Evolutionary conservation across 1,139 yeast species (phyloP), one percentile per base, ranked within the genome.

Genomic region (Taphrina betulina): DNA sequence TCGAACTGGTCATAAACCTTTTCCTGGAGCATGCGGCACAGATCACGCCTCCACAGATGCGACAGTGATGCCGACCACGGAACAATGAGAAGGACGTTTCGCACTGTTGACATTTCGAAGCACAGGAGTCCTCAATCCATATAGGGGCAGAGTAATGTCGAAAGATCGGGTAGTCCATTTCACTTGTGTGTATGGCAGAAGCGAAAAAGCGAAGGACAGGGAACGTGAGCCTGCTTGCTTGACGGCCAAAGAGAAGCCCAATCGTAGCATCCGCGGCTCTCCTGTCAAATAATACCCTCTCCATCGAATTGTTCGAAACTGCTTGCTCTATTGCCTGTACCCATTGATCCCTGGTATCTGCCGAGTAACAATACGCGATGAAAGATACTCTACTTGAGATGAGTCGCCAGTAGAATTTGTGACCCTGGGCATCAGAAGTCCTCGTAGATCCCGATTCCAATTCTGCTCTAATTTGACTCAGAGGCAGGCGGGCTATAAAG

Each of bases 31-130:
- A 52, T 8, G 22, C 31, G 10, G 43, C 43, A 34, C 57, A 52
- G 8, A 52, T 41, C 5, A 40, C 31, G 31, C 33, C n/a, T 0
- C 57, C 57, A 24, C 57, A 52, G 10, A 52, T 28, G 3, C 57
- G 57, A 17, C 57, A 52, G 28, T 52, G 57, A 24, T 52, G 57
- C n/a, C 52, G 43, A 10, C 57, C 43, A 22, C 44, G 50, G 24
- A 52, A 36, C 19, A 44, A 10, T 8, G 42, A 14, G 37, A 52
- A 52, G 10, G 26, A n/a, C 16, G 23, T 20, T 23, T 36, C 12
- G 22, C 57, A 52, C 17, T 14, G 12, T 34, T 44, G 50, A 23
- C 57, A 52, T 16, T 20, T 20, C 3, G 26, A 17, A 8, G 43
- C 23, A 3, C 35, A 16, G 16, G 48, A 40, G 34, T 52, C 53